phyloP scores from a whole-genome alignment of 257 asterid genomes.

The Avicennia marina region DNA sequence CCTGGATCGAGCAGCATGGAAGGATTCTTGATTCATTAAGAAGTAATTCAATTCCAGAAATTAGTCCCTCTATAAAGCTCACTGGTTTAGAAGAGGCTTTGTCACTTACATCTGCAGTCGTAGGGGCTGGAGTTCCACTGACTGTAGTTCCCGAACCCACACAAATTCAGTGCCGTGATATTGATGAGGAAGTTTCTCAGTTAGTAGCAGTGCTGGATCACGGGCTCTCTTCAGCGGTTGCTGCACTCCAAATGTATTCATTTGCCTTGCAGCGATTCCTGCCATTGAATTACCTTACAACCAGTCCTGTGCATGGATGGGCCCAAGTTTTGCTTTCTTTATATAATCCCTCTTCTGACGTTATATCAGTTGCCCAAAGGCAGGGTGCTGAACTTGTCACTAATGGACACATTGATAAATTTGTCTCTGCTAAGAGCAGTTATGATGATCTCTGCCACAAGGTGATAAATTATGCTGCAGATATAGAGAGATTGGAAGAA shows the following conservation, averaged over 20 bases:
- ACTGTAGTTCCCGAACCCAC: conserved; percentile 99
- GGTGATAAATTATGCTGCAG: conserved; percentile 59
- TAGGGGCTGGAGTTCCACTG: conserved; percentile 84
- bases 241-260: conserved; percentile 77
- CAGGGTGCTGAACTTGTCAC: conserved; percentile 75
- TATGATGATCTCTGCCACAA: conserved; percentile 78
- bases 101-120: conserved; percentile 78
- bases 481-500: conserved; percentile 78
- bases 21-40: conserved; percentile 88
- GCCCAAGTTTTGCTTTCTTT: conserved; percentile 76
- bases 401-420: conserved; percentile 38
- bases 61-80: conserved; percentile 43
- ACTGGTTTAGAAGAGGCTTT: conserved; percentile 69
- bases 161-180: conserved; percentile 84
- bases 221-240: conserved; percentile 79
- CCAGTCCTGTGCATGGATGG: conserved; percentile 94
- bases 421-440: conserved; percentile 47
- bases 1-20: conserved; percentile 94
- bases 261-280: conserved; percentile 81
- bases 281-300: conserved; percentile 79
- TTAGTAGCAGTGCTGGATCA: conserved; percentile 66
- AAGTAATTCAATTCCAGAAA: conserved; percentile 72
- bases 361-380: conserved; percentile 57
- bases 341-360: conserved; percentile 69
- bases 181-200: conserved; percentile 84